Evolutionary conservation across 2,329 filamentous ascomycete genomes (phyloP), one percentile per base, ranked within the genome.

Genomic region (Zymoseptoria ardabiliae): DNA sequence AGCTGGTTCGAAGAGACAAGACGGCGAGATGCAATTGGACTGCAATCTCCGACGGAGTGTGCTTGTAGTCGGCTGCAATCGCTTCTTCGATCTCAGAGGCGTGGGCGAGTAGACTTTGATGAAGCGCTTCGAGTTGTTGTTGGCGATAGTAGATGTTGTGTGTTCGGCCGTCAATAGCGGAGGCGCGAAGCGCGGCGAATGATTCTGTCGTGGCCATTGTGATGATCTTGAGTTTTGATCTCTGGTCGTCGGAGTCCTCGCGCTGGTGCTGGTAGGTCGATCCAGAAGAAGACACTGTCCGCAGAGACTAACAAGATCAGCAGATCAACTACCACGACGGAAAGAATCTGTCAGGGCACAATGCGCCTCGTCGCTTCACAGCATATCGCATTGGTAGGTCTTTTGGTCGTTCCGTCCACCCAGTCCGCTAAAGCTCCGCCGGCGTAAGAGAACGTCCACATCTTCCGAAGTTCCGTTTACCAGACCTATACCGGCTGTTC

Each of bases 91-190:
- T 73, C 1, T 69, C 67, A 6, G 68, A 60, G 22, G 68, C 68
- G 20, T 76, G 73, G 3, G 69, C 65, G 2, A 72, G 68, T 8
- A 82, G 63, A 2, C 64, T 63, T 22, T 74, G 68, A 61, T 79
- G 76, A 0, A 82, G 72, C 2, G 63, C 65, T 58, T 78, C 72
- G 8, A 82, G 71, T 63, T 82, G 75, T 35, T 74, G 72, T 64
- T 78, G 77, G 10, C 77, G 72, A 60, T 78, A 79, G 59, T 74
- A 74, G n/a, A 76, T 63, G 60, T 78, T 81, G 53, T 75, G 71
- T 10, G 74, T 73, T 54, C 78, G 74, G 23, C 75, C 75, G 54
- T 81, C 77, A 9, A 77, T 74, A 10, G 76, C 74, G 8, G 78
- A 76, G 4, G 74, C 73, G 54, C 73, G 70, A 11, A 79, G 65